Evolutionary conservation across 139 green algal species (phyloP).

Genomic region (Micractinium sp.): DNA sequence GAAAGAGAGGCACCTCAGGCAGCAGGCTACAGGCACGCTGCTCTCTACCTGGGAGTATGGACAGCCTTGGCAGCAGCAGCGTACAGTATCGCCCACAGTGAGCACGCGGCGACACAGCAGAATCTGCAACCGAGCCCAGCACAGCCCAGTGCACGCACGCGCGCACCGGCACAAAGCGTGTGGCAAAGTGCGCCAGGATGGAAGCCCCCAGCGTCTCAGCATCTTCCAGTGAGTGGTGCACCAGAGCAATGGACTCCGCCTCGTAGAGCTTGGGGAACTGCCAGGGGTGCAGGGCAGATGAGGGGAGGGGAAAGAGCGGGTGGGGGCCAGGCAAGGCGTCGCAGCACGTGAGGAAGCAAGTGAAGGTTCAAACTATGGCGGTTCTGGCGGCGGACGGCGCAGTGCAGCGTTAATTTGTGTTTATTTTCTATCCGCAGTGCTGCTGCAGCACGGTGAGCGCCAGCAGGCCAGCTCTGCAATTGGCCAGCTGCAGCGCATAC

Average conservation of each 20-base stretch:
- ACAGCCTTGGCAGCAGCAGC: not conserved
- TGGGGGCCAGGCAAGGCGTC: too few species aligned
- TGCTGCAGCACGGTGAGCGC: too few species aligned
- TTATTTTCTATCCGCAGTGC: too few species aligned
- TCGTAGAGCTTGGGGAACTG: conserved; percentile 68
- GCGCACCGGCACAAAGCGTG: conserved; percentile 41
- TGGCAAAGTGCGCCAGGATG: conserved; percentile 32
- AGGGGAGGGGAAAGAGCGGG: not conserved
- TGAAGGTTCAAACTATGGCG: too few species aligned
- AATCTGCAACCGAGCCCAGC: not conserved
- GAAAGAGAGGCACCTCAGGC: not conserved
- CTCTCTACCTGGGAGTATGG: too few species aligned
- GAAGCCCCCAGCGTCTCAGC: conserved; percentile 50
- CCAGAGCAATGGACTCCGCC: conserved; percentile 35
- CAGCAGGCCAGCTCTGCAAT: too few species aligned
- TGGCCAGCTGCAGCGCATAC: too few species aligned
- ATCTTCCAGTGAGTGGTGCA: conserved; percentile 59
- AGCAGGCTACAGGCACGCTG: not conserved
- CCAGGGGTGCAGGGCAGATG: not conserved
- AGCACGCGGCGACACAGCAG: not conserved
- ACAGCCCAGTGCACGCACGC: not conserved
- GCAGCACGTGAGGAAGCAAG: not conserved
- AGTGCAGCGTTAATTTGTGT: not conserved
- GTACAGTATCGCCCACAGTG: not conserved
- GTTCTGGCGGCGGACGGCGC: not conserved